Conservation (phyloP, 108 stramenopile species). For the Cyclostephanos tholiformis region DNA sequence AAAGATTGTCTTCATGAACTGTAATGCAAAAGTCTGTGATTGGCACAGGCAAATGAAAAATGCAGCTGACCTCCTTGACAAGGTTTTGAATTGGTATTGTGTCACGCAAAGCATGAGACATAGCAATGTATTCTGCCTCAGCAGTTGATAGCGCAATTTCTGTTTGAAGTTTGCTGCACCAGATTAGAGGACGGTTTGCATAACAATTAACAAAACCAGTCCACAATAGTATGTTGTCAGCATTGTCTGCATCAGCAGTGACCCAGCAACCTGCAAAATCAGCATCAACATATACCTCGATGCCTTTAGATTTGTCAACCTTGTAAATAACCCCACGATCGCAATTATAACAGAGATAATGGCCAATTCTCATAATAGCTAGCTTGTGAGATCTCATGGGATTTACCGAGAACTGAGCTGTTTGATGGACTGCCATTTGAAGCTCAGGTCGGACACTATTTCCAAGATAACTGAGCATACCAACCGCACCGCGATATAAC, state of each 20-base stretch:
- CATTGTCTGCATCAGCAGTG: too few species aligned
- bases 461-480: conserved; percentile 38
- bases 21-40: too few species aligned
- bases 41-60: background rate
- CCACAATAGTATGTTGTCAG: too few species aligned
- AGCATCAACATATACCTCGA: conserved; percentile 41
- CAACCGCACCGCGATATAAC: conserved; percentile 11
- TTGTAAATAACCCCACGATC: conserved; percentile 18
- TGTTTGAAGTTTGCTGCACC: conserved; percentile 16
- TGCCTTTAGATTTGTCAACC: conserved; percentile 23
- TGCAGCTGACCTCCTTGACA: conserved; percentile 16
- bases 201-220: conserved; percentile 17
- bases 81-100: conserved; percentile 36
- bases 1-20: too few species aligned
- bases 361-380: conserved; percentile 46
- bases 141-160: too few species aligned
- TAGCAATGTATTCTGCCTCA: conserved; percentile 33
- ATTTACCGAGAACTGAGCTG: conserved; percentile 41
- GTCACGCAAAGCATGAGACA: conserved; percentile 27
- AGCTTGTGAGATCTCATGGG: conserved; percentile 44
- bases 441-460: conserved; percentile 36
- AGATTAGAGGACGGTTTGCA: conserved; percentile 6
- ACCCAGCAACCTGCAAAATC: conserved; percentile 37
- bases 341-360: conserved; percentile 24
- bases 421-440: conserved; percentile 34